Percentiles rank a stretch among this genome's conserved stretches.
Evolutionary conservation across 805 yeast species (phyloP).

Genomic region (Tetrapisispora taiwanensis): DNA sequence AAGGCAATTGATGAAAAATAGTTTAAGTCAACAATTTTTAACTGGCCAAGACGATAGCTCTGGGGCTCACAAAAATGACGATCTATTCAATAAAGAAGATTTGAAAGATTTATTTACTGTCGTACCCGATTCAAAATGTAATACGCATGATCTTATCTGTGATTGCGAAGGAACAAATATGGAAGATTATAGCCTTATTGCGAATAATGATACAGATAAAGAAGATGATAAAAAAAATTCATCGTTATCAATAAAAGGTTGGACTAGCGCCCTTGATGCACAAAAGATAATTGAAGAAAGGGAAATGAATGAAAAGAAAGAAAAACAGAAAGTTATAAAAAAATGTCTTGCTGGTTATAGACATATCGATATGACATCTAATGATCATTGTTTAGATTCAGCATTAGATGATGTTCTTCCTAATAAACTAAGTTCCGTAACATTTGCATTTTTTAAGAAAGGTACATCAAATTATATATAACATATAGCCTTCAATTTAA

Average conservation of each 20-base stretch:
- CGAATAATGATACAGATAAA: slow-evolving; percentile 2
- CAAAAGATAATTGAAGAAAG: slow-evolving; percentile 17
- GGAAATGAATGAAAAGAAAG: slow-evolving; percentile 13
- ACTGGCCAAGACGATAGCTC: slow-evolving; percentile 26
- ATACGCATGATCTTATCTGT: slow-evolving; percentile 75
- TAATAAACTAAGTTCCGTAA: slow-evolving; percentile 9
- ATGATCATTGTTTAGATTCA: slow-evolving; percentile 10
- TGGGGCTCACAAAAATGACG: slow-evolving; percentile 38
- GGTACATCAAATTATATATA: slow-evolving; percentile 3
- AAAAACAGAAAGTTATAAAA: slow-evolving; percentile 38
- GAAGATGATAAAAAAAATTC: neutral
- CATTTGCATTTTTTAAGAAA: slow-evolving; percentile 23
- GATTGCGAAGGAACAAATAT: slow-evolving; percentile 39
- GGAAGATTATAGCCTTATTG: slow-evolving; percentile 31
- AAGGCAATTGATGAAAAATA: slow-evolving; percentile 76
- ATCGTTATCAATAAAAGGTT: slow-evolving; percentile 22
- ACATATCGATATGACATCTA: slow-evolving; percentile 45
- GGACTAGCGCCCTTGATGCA: slow-evolving; percentile 49
- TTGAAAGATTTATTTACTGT: slow-evolving; percentile 67
- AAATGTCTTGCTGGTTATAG: slow-evolving; percentile 51
- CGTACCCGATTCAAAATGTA: slow-evolving; percentile 38
- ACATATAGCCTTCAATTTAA: neutral
- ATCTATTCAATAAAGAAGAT: slow-evolving; percentile 60
- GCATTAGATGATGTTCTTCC: slow-evolving; percentile 14
- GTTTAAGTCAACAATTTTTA: slow-evolving; percentile 63